Evolutionary conservation across 345 rosid genomes (phyloP).

Genomic region (Arabidopsis arenosa): DNA sequence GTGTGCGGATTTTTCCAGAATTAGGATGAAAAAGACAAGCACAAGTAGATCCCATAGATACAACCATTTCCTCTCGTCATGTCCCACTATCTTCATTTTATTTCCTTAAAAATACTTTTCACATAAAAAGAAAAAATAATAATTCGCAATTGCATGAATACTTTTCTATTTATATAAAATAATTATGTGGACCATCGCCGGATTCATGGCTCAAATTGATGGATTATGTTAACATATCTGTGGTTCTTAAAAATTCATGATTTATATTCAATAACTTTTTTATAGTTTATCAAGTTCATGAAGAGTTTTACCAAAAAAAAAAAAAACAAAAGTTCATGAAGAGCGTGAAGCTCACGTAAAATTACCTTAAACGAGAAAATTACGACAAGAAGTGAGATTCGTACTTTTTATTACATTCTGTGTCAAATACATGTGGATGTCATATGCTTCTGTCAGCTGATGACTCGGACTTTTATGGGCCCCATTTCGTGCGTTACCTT

Average conservation of each 20-base stretch:
- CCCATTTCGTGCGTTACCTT: neutral
- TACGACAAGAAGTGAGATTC: constrained; percentile 19
- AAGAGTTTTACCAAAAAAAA: too few species aligned
- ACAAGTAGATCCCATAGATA: constrained; percentile 22
- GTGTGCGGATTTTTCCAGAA: constrained; percentile 13
- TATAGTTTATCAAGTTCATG: too few species aligned
- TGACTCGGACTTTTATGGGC: constrained; percentile 36
- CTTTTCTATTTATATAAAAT: neutral
- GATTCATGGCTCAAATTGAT: constrained; percentile 24
- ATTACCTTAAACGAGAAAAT: neutral
- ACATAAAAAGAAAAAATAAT: neutral
- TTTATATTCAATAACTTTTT: too few species aligned
- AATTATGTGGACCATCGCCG: constrained; percentile 6
- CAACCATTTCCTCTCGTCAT: constrained; percentile 34
- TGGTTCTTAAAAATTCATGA: neutral
- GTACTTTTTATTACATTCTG: constrained; percentile 20
- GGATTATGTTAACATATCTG: constrained; percentile 20
- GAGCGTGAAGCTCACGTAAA: neutral
- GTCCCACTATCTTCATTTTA: constrained; percentile 30
- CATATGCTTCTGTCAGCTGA: constrained; percentile 43
- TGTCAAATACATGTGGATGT: constrained; percentile 33
- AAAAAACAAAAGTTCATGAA: neutral
- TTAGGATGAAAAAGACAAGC: constrained; percentile 30
- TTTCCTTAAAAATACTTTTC: neutral
- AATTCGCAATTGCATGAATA: neutral